A percentile compares a stretch with the other conserved stretches of the same genome.
Evolutionary conservation across 305 asterid genomes (phyloP).

Genomic region (Fraxinus sp.): DNA sequence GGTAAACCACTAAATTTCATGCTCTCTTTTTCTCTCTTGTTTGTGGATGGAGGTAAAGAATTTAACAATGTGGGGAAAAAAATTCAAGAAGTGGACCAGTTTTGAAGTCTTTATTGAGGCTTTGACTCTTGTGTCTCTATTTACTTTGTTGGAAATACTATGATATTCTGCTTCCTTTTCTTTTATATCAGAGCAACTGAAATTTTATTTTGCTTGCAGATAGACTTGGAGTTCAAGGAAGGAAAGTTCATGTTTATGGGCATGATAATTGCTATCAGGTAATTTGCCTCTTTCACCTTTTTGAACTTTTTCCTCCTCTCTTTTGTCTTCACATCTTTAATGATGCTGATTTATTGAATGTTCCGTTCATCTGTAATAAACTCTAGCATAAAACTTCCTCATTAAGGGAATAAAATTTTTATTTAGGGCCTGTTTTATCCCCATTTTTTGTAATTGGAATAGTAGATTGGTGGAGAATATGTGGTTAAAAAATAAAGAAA

Average conservation of each 20-base stretch:
- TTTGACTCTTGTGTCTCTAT: not conserved
- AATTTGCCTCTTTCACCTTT: constrained; percentile 10
- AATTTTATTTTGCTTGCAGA: constrained; percentile 46
- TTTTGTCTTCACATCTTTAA: not conserved
- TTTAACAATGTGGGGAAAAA: not conserved
- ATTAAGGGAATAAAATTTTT: not conserved
- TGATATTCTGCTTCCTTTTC: not conserved
- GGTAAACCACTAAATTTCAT: constrained; percentile 40
- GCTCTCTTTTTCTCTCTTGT: constrained; percentile 8
- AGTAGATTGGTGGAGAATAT: not conserved
- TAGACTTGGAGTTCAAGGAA: constrained; percentile 89
- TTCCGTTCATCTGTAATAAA: not conserved
- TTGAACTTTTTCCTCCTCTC: not conserved
- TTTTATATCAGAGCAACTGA: not conserved
- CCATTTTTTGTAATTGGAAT: not conserved
- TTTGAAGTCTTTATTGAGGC: not conserved
- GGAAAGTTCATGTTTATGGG: constrained; percentile 63
- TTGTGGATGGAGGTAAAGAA: not conserved
- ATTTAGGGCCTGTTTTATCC: not conserved
- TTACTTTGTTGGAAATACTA: not conserved
- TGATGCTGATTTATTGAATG: not conserved
- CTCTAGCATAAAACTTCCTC: not conserved
- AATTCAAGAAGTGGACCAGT: not conserved
- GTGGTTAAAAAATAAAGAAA: not conserved
- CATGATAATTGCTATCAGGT: constrained; percentile 64